Evolutionary conservation across 371 early-diverging fungal species (phyloP).

Genomic region (Mucor circinelloides): DNA sequence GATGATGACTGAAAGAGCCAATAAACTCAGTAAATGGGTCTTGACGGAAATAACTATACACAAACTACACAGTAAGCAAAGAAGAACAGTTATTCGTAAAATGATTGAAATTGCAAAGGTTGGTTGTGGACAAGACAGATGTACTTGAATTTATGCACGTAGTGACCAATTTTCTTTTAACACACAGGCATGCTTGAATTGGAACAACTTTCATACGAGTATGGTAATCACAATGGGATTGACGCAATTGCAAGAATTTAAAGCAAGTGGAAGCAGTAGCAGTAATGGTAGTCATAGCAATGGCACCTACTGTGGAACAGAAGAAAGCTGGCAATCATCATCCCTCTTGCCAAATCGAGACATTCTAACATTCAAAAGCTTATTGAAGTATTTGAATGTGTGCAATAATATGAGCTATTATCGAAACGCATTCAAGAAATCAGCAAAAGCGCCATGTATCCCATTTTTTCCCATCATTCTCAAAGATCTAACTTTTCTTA

Average conservation of each 20-base stretch:
- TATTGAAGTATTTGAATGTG: constrained; percentile 37
- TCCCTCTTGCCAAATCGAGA: constrained; percentile 32
- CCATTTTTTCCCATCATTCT: constrained; percentile 49
- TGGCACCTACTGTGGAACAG: neutral
- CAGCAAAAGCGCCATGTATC: constrained; percentile 38
- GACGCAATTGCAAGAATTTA: constrained; percentile 11
- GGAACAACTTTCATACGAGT: constrained; percentile 50
- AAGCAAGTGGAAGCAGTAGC: neutral
- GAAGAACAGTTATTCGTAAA: constrained; percentile 28
- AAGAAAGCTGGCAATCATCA: constrained; percentile 28
- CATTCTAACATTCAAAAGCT: constrained; percentile 17
- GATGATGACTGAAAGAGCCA: constrained; percentile 44
- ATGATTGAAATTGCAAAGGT: constrained; percentile 51
- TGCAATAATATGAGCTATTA: constrained; percentile 48
- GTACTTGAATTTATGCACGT: neutral
- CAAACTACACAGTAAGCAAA: constrained; percentile 22
- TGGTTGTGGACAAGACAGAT: neutral
- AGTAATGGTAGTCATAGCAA: neutral
- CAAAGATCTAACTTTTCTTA: constrained; percentile 49
- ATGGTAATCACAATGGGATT: constrained; percentile 49
- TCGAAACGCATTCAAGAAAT: constrained; percentile 36
- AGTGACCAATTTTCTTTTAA: neutral
- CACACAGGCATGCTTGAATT: constrained; percentile 36
- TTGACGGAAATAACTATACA: constrained; percentile 22
- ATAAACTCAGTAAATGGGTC: constrained; percentile 44